phyloP scores from a whole-genome alignment of 768 basidiomycete genomes.

The Podaxis sp. region DNA sequence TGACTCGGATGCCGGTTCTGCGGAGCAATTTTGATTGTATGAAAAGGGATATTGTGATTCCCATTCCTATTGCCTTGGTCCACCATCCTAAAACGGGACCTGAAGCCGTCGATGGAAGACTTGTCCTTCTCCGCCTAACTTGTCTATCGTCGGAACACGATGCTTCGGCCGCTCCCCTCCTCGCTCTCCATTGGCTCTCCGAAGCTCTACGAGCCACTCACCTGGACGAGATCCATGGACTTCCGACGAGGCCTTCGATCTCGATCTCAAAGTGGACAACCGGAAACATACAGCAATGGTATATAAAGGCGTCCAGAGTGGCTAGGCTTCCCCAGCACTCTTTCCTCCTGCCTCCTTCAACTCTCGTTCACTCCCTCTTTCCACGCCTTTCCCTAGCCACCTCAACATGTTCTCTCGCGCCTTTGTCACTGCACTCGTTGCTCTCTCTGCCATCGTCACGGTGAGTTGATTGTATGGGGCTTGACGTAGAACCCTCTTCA shows the following conservation, averaged over 20 bases:
- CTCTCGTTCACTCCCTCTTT: neutral
- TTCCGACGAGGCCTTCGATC: neutral
- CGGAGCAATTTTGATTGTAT: neutral
- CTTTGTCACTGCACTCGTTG: conserved; percentile 9
- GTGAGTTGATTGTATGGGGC: neutral
- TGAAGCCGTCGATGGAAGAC: neutral
- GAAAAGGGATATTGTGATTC: neutral
- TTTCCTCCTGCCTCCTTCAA: neutral
- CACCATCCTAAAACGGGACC: neutral
- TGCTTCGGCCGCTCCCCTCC: neutral
- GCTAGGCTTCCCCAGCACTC: neutral
- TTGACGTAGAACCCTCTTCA: neutral
- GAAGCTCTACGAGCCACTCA: neutral
- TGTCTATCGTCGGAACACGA: neutral
- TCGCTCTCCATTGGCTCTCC: neutral
- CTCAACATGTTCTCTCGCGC: conserved; percentile 15
- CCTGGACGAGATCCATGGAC: neutral
- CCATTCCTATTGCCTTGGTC: conserved; percentile 4
- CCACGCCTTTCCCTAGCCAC: neutral
- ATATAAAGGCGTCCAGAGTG: neutral
- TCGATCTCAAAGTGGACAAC: neutral
- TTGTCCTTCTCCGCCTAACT: too few species aligned
- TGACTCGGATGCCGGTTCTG: neutral
- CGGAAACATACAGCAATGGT: neutral
- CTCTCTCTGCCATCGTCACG: conserved; percentile 2